Conservation (phyloP, 345 rosid species). For the Dipteronia dyeriana region DNA sequence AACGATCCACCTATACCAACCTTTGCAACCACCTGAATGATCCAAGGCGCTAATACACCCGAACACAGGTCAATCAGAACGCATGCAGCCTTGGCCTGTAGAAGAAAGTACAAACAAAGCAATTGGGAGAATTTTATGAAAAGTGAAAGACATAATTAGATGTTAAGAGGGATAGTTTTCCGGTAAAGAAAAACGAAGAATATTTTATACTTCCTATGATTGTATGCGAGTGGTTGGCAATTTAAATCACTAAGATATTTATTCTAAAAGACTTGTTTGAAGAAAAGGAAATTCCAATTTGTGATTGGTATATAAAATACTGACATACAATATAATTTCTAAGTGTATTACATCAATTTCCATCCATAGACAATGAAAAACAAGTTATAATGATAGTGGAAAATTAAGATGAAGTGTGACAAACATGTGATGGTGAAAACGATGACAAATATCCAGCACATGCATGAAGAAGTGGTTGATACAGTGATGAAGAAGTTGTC, state of each 20-base stretch:
- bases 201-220: no score
- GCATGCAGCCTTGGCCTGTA: constrained; percentile 86
- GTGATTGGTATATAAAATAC: background rate
- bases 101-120: constrained; percentile 21
- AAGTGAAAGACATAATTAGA: background rate
- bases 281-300: background rate
- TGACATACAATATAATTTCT: background rate
- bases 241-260: background rate
- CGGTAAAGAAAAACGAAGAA: background rate
- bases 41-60: constrained; percentile 77
- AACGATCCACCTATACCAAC: constrained; percentile 34
- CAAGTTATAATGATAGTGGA: constrained; percentile 7
- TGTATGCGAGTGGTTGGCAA: background rate
- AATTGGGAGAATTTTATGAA: constrained; percentile 11
- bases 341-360: background rate
- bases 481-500: constrained; percentile 57
- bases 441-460: constrained; percentile 77
- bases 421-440: constrained; percentile 77
- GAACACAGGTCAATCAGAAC: constrained; percentile 77
- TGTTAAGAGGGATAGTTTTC: background rate
- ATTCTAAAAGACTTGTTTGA: constrained; percentile 6
- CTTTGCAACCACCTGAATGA: constrained; percentile 71
- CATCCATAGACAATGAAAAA: background rate
- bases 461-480: constrained; percentile 67
- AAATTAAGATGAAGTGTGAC: constrained; percentile 31